Evolutionary conservation across 202 grass and related monocot species (phyloP).

Genomic region (Panicum hallii): DNA sequence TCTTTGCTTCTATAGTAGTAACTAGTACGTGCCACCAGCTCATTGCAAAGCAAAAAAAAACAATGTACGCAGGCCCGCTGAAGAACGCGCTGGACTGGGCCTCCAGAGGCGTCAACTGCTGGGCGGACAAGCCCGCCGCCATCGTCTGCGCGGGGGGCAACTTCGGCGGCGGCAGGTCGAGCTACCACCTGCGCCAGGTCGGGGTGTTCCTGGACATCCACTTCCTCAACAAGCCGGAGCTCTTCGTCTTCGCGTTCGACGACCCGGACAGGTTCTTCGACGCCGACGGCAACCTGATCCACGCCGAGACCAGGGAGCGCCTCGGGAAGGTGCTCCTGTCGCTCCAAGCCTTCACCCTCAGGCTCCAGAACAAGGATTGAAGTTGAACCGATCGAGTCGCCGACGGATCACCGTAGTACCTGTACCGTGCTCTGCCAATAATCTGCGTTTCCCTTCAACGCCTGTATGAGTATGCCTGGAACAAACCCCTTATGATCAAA

Average conservation of each 20-base stretch:
- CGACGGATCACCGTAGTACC: neutral
- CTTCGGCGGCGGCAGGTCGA: constrained; percentile 46
- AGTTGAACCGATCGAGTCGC: neutral
- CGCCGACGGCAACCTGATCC: constrained; percentile 52
- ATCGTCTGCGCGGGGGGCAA: constrained; percentile 55
- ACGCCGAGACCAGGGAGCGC: constrained; percentile 47
- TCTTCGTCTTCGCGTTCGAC: constrained; percentile 44
- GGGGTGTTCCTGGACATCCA: constrained; percentile 64
- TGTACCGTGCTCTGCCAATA: too few species aligned
- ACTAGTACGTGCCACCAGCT: neutral
- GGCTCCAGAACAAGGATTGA: constrained; percentile 33
- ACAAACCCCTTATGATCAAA: too few species aligned
- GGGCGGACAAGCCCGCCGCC: constrained; percentile 59
- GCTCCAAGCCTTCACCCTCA: constrained; percentile 54
- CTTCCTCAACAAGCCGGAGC: constrained; percentile 72
- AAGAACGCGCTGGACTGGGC: constrained; percentile 88
- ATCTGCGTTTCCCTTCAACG: too few species aligned
- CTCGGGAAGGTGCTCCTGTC: constrained; percentile 54
- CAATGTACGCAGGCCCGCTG: constrained; percentile 47
- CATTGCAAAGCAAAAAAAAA: neutral
- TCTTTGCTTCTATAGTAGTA: too few species aligned
- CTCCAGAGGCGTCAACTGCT: constrained; percentile 51
- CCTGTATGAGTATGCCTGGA: too few species aligned
- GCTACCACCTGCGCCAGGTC: constrained; percentile 65
- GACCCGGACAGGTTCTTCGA: constrained; percentile 50